Percentiles rank a stretch among this genome's conserved stretches.
Evolutionary conservation across 116 monocot genomes (phyloP).

Genomic region (Iris pallida): DNA sequence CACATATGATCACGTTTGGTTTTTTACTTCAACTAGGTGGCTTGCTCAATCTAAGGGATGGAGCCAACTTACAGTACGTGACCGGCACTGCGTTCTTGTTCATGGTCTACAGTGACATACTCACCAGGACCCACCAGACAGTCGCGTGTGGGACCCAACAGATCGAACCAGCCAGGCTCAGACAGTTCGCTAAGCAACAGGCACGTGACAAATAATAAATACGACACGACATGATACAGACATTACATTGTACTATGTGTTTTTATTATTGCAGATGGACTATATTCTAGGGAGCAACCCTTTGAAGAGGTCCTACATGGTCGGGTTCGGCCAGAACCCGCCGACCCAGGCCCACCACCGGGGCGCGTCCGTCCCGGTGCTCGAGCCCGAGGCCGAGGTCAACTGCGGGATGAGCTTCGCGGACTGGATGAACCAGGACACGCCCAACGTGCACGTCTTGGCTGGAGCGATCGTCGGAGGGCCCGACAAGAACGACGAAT

Average conservation of each 20-base stretch:
- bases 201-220: not conserved
- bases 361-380: constrained; percentile 68
- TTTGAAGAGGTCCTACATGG: constrained; percentile 62
- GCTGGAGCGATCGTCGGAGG: constrained; percentile 91
- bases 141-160: constrained; percentile 52
- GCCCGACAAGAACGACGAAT: constrained; percentile 64
- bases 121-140: constrained; percentile 32
- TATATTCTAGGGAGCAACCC: constrained; percentile 88
- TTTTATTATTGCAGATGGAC: constrained; percentile 50
- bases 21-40: constrained; percentile 39
- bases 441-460: constrained; percentile 68
- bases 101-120: constrained; percentile 63
- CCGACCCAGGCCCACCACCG: constrained; percentile 81
- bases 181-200: constrained; percentile 84
- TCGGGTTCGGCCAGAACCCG: constrained; percentile 61
- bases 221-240: too few relatives aligned
- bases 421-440: constrained; percentile 46
- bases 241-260: too few relatives aligned
- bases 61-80: constrained; percentile 86
- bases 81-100: constrained; percentile 70
- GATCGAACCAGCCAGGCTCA: constrained; percentile 42
- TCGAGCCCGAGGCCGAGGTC: constrained; percentile 10
- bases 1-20: too few relatives aligned
- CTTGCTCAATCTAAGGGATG: constrained; percentile 70
- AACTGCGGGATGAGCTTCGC: constrained; percentile 69